Evolutionary conservation across 2,329 filamentous ascomycete species (phyloP), one percentile per base, ranked within the genome.

Genomic region (Aspergillus vadensis): DNA sequence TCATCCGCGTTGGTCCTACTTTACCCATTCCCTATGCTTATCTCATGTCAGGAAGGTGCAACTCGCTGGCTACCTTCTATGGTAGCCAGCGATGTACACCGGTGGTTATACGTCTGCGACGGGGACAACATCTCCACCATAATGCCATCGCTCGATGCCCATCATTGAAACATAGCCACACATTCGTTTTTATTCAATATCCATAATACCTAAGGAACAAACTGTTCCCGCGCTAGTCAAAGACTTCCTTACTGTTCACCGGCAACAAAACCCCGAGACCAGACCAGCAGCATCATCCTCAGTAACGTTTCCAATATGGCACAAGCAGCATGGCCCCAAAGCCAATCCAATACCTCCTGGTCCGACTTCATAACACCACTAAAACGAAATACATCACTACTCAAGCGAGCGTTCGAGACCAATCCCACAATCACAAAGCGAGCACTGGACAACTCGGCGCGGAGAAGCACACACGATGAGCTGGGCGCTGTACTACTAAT

Each of bases 301-400:
- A 70, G 77, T 44, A n/a, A n/a, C n/a, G n/a, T 66, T 77, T 75
- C 74, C 8, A 74, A 77, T 51, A 67, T 76, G 55, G 73, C 69
- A 6, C 75, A 77, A 63, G 72, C 75, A 5, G 69, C 68, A 10
- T 77, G 74, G 74, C 71, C 72, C 1, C 57, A 62, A 5, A 67
- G 68, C 9, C 67, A 67, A 27, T 73, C 68, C 4, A 77, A 77
- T 50, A 74, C 76, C 32, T 74, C 75, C 3, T 77, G 75, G 75
- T 73, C 73, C 65, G 72, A 76, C 17, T 77, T 77, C 38, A 71
- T 76, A 43, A 77, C 77, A 15, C 75, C 74, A 7, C 53, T 75
- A 43, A 70, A 69, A 55, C 70, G 69, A 19, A 48, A 36, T n/a
- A 7, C 17, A n/a, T 58, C 50, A 23, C 23, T 9, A 15, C 21